Base-by-base conservation (phyloP, 345 rosid genomes). In the Cardiospermum halicacabum region DNA sequence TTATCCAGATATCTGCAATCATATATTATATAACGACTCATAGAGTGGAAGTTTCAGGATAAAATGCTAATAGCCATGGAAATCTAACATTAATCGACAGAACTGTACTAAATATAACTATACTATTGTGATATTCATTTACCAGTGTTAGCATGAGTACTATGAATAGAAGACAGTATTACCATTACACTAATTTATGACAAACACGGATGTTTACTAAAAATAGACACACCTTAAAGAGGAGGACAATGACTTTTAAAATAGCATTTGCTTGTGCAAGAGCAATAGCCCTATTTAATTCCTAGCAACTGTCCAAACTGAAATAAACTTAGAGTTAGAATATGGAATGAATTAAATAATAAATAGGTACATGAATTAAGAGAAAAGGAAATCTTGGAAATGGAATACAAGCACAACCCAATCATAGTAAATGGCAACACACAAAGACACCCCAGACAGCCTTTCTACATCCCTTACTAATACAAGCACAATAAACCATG, bases 201-300 rank as follows among this genome's bases (percentile, higher is more conserved):
- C 1, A 6, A 25, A 64, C 28, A 7, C 26, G 60, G 32, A 58
- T 1, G 56, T 59, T 56, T n/a, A 16, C 16, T 3, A 54, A 43
- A 62, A 56, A 56, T 30, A 26, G 62, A 49, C 54, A 58, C 62
- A 94, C 99, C 97, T 90, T 97, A 11, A 96, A 90, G 39, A 90
- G 87, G 75, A 90, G 88, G 75, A 90, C 90, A 40, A 90, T 88
- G 66, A 96, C 79, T 76, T 80, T 85, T 67, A 90, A 89, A 56
- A 90, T 73, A 75, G 96, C 98, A 80, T 94, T 94, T 65, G 97
- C 97, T 82, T 85, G 81, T 3, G 99, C 99, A 22, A 94, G 91
- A 22, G 96, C 97, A 50, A 85, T 79, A 34, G 96, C 96, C 67
- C 92, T 79, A 73, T 90, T n/a, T 90, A 48, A 90, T 79, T 62